Evolutionary conservation across 208 protist genomes (phyloP).

Genomic region (Leishmania amazonensis): DNA sequence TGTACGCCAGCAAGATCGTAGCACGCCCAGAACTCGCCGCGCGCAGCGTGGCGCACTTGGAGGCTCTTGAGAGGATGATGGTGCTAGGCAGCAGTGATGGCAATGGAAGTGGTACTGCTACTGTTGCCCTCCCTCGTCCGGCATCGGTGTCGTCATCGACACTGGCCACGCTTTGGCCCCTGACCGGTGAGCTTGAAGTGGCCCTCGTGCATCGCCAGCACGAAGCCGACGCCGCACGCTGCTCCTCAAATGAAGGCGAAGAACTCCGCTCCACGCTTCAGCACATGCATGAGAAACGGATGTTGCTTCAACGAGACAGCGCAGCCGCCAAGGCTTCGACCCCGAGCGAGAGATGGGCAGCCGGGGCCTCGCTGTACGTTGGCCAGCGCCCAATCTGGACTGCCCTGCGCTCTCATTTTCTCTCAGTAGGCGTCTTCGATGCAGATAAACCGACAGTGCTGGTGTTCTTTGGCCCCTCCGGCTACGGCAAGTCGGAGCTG

Average conservation of each 20-base stretch:
- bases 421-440: conserved; percentile 63
- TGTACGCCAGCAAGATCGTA: conserved; percentile 28
- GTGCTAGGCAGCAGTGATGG: not conserved
- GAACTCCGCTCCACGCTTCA: conserved; percentile 13
- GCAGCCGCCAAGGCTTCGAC: conserved; percentile 7
- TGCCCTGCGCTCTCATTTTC: conserved; percentile 57
- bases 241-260: conserved; percentile 22
- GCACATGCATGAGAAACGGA: conserved; percentile 20
- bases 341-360: conserved; percentile 46
- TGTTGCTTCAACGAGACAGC: not conserved
- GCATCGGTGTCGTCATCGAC: conserved; percentile 3
- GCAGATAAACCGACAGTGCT: conserved; percentile 80
- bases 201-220: conserved; percentile 51
- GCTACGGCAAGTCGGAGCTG: conserved; percentile 86
- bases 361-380: conserved; percentile 60
- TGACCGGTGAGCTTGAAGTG: conserved; percentile 39
- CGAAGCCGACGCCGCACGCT: conserved; percentile 45
- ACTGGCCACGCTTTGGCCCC: conserved; percentile 24
- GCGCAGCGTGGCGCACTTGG: conserved; percentile 38
- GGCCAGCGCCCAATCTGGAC: conserved; percentile 71
- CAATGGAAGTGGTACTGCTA: not conserved
- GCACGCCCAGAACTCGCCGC: conserved; percentile 32
- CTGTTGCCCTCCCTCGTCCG: not conserved
- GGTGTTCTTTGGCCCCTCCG: conserved; percentile 84
- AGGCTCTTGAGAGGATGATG: conserved; percentile 29